Evolutionary conservation across 1,284 basidiomycete species (phyloP), one percentile per base, ranked within the genome.

Genomic region (Pyrrhoderma noxium): DNA sequence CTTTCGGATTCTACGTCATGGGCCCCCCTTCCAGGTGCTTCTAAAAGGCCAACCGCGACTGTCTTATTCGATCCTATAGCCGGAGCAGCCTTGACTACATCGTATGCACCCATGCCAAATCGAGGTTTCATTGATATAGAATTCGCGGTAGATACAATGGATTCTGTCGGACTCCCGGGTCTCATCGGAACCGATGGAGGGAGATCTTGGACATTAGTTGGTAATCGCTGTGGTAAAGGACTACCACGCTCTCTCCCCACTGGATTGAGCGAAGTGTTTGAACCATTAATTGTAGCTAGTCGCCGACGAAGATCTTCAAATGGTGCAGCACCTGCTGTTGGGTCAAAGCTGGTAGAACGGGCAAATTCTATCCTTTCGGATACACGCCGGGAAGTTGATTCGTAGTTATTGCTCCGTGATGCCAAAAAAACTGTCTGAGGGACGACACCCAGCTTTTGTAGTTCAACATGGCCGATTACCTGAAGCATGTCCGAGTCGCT

Each of bases 371-470:
- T 44, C 14, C 31, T 47, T 8, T 51, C 52, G 9, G 44, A 45
- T 18, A 65, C 60, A 36, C 71, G 73, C 3, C 65, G 58, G 3
- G 36, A 47, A 34, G 51, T 56, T 37, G 70, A 63, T 25, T 70
- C 65, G 11, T 31, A 31, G 7, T 5, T 5, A 31, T 31, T 31
- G 11, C 11, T 31, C 23, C 75, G 70, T 3, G 75, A 66, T 57
- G 82, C 90, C 59, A 99, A 75, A 68, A 99, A 98, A 19, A 99
- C 88, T 0, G 94, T 99, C 56, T 93, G 92, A 3, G 93, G 93
- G 0, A 93, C 89, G n/a, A 97, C 87, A 2, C 87, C 84, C 39
- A 94, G 77, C 63, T 90, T 89, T 64, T 88, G 83, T 38, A 90
- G 70, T 58, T 88, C 85, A 31, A 89, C 73, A 36, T 82, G 77